Base-by-base conservation (phyloP, 2,329 filamentous ascomycete genomes). In the Xylaria polymorpha region DNA sequence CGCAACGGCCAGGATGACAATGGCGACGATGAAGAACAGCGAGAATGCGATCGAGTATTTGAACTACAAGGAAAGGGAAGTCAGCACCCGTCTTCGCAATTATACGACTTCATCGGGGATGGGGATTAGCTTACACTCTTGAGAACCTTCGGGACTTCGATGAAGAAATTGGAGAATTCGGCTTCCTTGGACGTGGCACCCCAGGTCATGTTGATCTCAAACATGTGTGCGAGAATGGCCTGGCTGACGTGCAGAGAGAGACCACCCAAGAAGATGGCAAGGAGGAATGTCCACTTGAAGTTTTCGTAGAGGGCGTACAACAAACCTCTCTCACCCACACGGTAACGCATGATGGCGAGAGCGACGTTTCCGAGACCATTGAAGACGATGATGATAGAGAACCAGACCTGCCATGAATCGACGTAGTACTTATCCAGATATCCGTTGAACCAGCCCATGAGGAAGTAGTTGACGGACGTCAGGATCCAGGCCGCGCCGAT, bases 191-290 rank as follows among this genome's bases (percentile, higher is more conserved):
- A 87, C 0, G 94, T 97, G 1, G 93, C 90, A 60, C 93, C 93
- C 93, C 93, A 96, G 3, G 88, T 88, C 91, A 96, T 95, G 81
- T 96, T 87, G 77, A 95, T 89, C 81, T 92, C 89, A 78, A 96
- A 92, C 88, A 96, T 93, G 83, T 97, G 94, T 4, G 90, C 86
- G 55, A 96, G 81, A 41, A 97, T 84, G 1, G 93, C 93, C 79
- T 94, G 91, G 37, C 89, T 92, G 58, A 97, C 88, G 81, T 97
- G 93, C 43, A 97, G 86, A 0, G 90, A 92, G 59, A 96, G 85
- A 46, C 93, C 93, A 61, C 93, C 93, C 20, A 97, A 85, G 85
- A 96, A 97, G 79, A 96, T 90, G 70, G 90, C 91, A 57, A 95
- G 84, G 81, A 92, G 84, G 63, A 91, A 80, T 10, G 91, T 88